Conservation (phyloP, 2,329 filamentous ascomycete genomes). For the Nothomitra cinnamomea region DNA sequence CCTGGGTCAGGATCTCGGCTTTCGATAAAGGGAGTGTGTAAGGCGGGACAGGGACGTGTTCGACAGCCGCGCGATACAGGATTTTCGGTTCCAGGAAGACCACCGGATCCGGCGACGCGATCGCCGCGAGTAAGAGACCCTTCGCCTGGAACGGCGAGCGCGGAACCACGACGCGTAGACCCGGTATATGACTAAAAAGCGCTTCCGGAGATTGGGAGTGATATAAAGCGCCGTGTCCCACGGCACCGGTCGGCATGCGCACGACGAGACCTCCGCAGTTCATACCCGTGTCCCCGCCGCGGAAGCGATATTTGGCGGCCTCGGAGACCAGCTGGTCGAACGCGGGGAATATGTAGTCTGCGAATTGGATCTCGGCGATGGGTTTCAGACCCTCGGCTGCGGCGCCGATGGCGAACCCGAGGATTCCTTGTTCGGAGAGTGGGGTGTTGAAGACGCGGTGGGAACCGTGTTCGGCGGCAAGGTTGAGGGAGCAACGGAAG, state of each 20-base stretch:
- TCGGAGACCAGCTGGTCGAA: constrained; percentile 94
- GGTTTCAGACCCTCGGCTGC: constrained; percentile 86
- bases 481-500: constrained; percentile 83
- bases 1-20: constrained; percentile 67
- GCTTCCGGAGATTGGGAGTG: constrained; percentile 83
- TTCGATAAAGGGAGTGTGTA: constrained; percentile 77
- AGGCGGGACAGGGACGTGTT: constrained; percentile 67
- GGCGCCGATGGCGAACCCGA: constrained; percentile 81
- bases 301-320: constrained; percentile 72
- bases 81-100: constrained; percentile 93
- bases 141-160: constrained; percentile 79
- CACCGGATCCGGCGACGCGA: constrained; percentile 67
- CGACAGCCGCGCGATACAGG: constrained; percentile 76
- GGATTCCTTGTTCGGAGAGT: constrained; percentile 81
- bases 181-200: constrained; percentile 76
- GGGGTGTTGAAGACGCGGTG: constrained; percentile 95
- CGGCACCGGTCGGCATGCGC: constrained; percentile 77
- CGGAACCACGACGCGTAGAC: constrained; percentile 70
- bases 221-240: constrained; percentile 76
- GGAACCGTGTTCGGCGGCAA: constrained; percentile 71
- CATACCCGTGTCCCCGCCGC: constrained; percentile 47
- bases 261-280: constrained; percentile 67
- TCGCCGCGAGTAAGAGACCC: constrained; percentile 60
- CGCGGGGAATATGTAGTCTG: constrained; percentile 83
- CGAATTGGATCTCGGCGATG: constrained; percentile 89